Evolutionary conservation across 441 rosid species (phyloP).

Genomic region (Mallotus japonicus): DNA sequence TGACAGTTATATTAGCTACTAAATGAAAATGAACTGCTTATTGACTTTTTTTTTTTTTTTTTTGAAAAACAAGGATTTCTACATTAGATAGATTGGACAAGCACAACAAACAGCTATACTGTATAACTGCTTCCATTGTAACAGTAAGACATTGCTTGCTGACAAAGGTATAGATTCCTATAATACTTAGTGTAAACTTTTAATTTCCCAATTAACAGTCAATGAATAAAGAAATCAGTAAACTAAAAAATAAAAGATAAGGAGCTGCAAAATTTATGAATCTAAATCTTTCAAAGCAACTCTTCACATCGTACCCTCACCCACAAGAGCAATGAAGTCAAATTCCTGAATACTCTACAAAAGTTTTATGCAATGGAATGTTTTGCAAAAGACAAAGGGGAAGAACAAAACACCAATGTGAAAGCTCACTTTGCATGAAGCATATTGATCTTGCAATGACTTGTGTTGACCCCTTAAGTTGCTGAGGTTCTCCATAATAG

Average conservation of each 20-base stretch:
- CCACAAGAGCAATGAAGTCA: conserved; percentile 4
- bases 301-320: too few relatives aligned
- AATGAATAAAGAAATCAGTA: too few relatives aligned
- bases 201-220: background rate
- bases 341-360: background rate
- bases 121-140: background rate
- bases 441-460: conserved; percentile 80
- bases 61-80: background rate
- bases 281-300: background rate
- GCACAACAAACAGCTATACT: background rate
- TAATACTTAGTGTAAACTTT: background rate
- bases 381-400: background rate
- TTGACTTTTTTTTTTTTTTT: background rate
- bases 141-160: background rate
- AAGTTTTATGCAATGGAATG: background rate
- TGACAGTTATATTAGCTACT: too few relatives aligned
- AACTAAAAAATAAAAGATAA: background rate
- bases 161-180: background rate
- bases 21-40: too few relatives aligned
- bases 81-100: background rate
- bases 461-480: conserved; percentile 75
- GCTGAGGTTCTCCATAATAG: conserved; percentile 74
- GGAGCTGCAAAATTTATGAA: background rate
- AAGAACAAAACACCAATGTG: background rate
- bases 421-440: conserved; percentile 61